Evolutionary conservation across 768 basidiomycete species (phyloP).

Genomic region (Xerocomellus chrysenteron): DNA sequence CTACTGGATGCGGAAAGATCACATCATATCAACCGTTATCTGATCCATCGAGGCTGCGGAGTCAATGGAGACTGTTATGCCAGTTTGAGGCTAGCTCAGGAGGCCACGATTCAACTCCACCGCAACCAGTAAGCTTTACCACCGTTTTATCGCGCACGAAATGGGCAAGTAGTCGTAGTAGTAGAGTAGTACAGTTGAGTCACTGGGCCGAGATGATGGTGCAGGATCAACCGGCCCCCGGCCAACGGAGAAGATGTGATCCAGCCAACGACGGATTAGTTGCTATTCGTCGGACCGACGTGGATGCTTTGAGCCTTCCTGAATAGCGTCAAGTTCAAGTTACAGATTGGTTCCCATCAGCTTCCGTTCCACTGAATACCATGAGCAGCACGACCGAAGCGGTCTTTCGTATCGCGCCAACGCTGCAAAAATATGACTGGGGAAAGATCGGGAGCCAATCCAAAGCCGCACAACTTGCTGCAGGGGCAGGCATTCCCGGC

Average conservation of each 20-base stretch:
- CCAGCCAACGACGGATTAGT: no score
- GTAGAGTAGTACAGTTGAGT: background rate
- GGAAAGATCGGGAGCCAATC: conserved; percentile 79
- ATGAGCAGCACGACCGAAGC: conserved; percentile 29
- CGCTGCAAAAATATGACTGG: conserved; percentile 93
- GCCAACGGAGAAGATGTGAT: no score
- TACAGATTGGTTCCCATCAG: background rate
- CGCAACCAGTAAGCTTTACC: background rate
- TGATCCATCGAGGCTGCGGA: conserved; percentile 24
- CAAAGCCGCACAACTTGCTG: conserved; percentile 86
- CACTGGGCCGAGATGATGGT: no score
- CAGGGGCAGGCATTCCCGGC: conserved; percentile 55
- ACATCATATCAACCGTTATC: conserved; percentile 20
- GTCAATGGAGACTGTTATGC: no score
- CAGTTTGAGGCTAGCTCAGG: no score
- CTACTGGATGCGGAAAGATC: conserved; percentile 11
- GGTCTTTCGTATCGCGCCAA: conserved; percentile 81
- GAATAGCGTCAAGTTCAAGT: background rate
- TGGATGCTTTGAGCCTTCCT: background rate
- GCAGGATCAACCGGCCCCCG: no score
- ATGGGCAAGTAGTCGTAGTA: background rate
- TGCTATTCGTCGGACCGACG: no score
- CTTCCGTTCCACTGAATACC: background rate
- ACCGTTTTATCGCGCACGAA: background rate
- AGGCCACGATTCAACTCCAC: no score